Percentiles rank a stretch among this genome's conserved stretches.
Evolutionary conservation across 768 basidiomycete species (phyloP).

Genomic region (Mycena filopes): DNA sequence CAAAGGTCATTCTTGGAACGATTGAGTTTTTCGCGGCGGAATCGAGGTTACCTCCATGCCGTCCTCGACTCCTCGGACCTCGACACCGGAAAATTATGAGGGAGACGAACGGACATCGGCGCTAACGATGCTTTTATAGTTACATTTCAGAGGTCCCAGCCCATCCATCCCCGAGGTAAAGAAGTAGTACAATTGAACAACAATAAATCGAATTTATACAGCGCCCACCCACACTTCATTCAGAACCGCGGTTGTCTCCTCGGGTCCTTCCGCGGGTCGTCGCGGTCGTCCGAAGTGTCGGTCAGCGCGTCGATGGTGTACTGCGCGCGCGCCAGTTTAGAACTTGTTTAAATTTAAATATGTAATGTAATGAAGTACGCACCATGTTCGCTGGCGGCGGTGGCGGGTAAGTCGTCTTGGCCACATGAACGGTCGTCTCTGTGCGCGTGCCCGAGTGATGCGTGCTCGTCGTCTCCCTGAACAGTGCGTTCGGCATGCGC

Average conservation of each 20-base stretch:
- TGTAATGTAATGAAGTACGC: not conserved
- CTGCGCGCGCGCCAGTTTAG: too few species aligned
- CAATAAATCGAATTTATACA: not conserved
- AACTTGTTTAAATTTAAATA: not conserved
- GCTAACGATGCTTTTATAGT: too few species aligned
- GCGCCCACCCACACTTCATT: too few species aligned
- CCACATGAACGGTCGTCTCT: not conserved
- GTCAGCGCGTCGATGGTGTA: not conserved
- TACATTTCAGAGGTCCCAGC: too few species aligned
- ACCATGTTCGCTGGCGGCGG: not conserved
- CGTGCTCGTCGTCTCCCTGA: slow-evolving; percentile 17
- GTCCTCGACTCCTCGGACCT: too few species aligned
- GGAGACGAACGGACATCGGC: too few species aligned
- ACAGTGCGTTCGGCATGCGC: slow-evolving; percentile 29
- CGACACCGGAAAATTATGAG: too few species aligned
- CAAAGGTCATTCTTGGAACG: too few species aligned
- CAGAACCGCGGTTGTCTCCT: not conserved
- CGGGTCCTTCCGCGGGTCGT: not conserved
- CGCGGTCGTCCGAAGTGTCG: not conserved
- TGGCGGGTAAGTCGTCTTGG: not conserved
- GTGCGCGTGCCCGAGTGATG: not conserved
- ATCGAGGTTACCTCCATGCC: too few species aligned
- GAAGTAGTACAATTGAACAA: too few species aligned
- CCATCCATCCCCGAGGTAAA: too few species aligned
- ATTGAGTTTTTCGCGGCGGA: too few species aligned